phyloP scores from a whole-genome alignment of 2,329 filamentous ascomycete genomes.

The Coniochaeta ligniaria region DNA sequence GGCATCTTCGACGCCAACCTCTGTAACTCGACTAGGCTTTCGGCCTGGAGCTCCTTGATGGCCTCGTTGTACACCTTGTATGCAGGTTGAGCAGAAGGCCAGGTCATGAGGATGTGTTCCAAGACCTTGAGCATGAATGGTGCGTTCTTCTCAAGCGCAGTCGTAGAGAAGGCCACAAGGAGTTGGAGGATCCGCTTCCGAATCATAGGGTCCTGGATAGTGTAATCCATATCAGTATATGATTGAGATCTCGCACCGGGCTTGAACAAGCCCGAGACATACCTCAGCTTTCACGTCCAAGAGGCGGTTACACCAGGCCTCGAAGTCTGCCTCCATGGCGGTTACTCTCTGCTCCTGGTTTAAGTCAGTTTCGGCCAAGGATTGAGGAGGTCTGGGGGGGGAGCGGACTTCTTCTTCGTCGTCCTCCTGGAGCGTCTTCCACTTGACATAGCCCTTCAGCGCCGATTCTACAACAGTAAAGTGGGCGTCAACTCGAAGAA shows the following conservation, averaged over 20 bases:
- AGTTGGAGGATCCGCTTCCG: constrained; percentile 75
- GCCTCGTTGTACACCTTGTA: constrained; percentile 75
- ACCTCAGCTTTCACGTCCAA: constrained; percentile 64
- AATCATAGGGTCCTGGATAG: constrained; percentile 64
- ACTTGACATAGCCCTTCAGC: constrained; percentile 82
- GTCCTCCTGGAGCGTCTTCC: constrained; percentile 32
- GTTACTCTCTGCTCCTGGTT: constrained; percentile 40
- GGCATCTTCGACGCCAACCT: constrained; percentile 85
- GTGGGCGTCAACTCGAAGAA: constrained; percentile 78
- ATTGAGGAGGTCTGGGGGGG: constrained; percentile 7
- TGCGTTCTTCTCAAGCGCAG: constrained; percentile 68
- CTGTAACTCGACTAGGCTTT: constrained; percentile 82
- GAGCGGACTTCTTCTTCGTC: constrained; percentile 13
- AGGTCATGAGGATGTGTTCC: constrained; percentile 82
- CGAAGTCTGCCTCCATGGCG: constrained; percentile 55
- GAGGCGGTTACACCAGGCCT: constrained; percentile 67
- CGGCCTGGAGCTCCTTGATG: constrained; percentile 78
- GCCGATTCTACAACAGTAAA: constrained; percentile 85
- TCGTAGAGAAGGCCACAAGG: constrained; percentile 77
- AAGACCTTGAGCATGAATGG: constrained; percentile 83
- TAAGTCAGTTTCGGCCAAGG: neutral
- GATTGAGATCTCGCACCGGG: neutral
- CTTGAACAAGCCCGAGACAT: neutral
- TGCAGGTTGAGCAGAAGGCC: constrained; percentile 64
- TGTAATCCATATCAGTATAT: constrained; percentile 10